Conservation (phyloP, 768 basidiomycete genomes). For the Suillus subaureus region DNA sequence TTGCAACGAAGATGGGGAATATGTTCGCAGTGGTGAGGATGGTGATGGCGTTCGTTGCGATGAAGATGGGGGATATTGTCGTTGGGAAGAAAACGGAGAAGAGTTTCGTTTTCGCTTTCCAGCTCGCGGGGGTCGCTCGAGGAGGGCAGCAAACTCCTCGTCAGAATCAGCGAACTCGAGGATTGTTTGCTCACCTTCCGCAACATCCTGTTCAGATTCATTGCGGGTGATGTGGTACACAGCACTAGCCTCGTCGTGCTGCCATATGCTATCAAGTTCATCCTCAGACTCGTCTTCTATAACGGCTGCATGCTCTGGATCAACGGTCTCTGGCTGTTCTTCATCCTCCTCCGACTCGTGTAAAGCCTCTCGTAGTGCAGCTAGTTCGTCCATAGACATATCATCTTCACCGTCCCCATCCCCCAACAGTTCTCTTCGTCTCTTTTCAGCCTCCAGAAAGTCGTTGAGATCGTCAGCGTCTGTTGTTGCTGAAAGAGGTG, state of each 20-base stretch:
- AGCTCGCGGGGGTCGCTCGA: constrained; percentile 21
- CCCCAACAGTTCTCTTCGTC: constrained; percentile 44
- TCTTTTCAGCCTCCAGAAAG: constrained; percentile 66
- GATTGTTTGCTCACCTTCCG: constrained; percentile 22
- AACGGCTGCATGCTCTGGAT: constrained; percentile 4
- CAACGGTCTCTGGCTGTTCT: constrained; percentile 12
- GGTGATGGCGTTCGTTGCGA: constrained; percentile 8
- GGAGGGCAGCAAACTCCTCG: constrained; percentile 29
- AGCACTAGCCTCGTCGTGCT: constrained; percentile 43
- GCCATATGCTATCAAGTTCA: constrained; percentile 44
- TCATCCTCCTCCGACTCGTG: constrained; percentile 14
- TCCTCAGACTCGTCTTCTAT: constrained; percentile 46
- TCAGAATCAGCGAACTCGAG: constrained; percentile 30
- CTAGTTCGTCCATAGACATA: constrained; percentile 22
- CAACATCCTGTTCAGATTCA: constrained; percentile 19
- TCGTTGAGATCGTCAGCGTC: constrained; percentile 66
- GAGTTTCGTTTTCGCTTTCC: constrained; percentile 26
- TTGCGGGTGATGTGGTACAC: constrained; percentile 33
- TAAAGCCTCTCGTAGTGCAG: constrained; percentile 19
- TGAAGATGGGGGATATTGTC: neutral
- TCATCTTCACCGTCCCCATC: constrained; percentile 29
- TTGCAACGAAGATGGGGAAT: neutral
- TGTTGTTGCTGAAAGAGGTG: constrained; percentile 46
- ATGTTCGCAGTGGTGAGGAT: constrained; percentile 11
- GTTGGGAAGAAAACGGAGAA: neutral